Conservation (phyloP, 2,329 filamentous ascomycete genomes). For the Xylaria sp. region DNA sequence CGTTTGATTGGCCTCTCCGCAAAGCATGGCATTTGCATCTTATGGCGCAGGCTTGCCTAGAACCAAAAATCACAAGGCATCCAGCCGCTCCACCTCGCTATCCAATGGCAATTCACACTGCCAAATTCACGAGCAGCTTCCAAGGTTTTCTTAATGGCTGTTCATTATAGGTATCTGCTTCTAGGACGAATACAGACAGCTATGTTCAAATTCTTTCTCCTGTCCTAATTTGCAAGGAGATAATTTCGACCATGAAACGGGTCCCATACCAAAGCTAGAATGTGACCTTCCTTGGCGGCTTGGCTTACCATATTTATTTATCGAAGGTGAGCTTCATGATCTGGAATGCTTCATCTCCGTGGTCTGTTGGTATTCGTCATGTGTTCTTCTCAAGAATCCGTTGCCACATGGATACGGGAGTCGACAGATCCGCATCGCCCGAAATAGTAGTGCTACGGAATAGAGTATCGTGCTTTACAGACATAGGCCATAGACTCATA, state of each 20-base stretch:
- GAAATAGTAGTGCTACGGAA: too few species aligned
- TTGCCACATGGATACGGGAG: neutral
- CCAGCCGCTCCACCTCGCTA: conserved; percentile 3
- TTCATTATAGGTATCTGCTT: neutral
- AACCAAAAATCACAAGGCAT: too few species aligned
- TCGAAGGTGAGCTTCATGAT: neutral
- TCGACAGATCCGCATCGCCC: neutral
- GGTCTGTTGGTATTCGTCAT: neutral
- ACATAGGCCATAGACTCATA: neutral
- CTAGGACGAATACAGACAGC: too few species aligned
- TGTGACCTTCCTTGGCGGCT: neutral
- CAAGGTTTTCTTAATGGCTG: too few species aligned
- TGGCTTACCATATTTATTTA: neutral
- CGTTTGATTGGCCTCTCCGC: conserved; percentile 16
- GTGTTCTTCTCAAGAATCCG: neutral
- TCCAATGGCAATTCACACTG: too few species aligned
- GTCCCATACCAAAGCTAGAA: neutral
- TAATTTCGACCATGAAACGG: conserved; percentile 1
- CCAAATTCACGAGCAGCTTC: too few species aligned
- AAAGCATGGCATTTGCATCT: neutral
- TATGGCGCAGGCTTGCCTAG: neutral
- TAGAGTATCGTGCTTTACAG: neutral
- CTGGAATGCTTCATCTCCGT: neutral
- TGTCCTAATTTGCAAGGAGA: neutral
- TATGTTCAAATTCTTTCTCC: too few species aligned